Base-by-base conservation (phyloP, 768 basidiomycete species). In the Hortiboletus campestris region DNA sequence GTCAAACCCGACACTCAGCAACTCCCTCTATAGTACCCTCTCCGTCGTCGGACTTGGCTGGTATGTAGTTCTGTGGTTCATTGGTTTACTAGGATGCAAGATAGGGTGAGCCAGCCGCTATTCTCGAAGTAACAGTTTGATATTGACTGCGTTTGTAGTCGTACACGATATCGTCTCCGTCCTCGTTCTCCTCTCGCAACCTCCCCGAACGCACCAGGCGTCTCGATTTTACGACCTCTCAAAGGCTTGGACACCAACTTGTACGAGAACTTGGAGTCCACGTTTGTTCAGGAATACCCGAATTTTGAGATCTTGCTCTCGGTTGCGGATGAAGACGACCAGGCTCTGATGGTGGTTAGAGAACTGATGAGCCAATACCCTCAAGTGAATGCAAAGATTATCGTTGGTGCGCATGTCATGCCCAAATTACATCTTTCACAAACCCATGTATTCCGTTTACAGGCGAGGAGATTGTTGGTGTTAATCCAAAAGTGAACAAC, bases 401-500 rank as follows among this genome's bases (percentile, higher is more conserved):
- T 95, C 53, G 80, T 94, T 48, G 91, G 96, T 94, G 65, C 50
- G 81, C 67, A 10, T 41, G 31, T 35, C 39, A 22, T 25, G 45
- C 39, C 41, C 11, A 41, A 53, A 10, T 55, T 19, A 40, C 35
- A 40, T 17, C 29, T 28, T 43, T 32, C 13, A 14, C 38, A 50
- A 29, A 53, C 42, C 53, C 17, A 57, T 16, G n/a, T 25, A 16
- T 38, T 56, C 46, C 35, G 44, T 29, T 47, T 43, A 6, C 61
- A 94, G 94, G 93, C 46, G 87, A 91, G 64, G 85, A 90, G 58
- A 69, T 80, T 44, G 88, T 96, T 19, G 95, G 96, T 6, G 85
- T 92, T 28, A 99, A 99, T 63, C 97, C 97, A 1, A 98, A 98
- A 78, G 88, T 98, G 64, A 98, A 98, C 76, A 98, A 98, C 72